Evolutionary conservation across 73 alveolate genomes (phyloP).

Genomic region (Paraurostyla sp.): DNA sequence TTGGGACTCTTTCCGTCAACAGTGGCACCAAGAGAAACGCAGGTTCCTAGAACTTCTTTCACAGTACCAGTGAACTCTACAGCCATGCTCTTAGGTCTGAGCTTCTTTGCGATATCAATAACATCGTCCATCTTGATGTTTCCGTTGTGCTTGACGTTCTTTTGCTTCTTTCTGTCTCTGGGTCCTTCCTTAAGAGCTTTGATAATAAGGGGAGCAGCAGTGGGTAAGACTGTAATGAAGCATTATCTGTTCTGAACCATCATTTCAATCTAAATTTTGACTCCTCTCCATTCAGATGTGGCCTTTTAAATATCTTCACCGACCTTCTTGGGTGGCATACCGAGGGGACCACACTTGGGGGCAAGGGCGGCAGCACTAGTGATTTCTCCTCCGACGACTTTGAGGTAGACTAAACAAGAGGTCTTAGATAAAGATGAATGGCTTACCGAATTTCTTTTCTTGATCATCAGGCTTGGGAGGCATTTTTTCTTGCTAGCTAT

Average conservation of each 20-base stretch:
- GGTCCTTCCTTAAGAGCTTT: constrained; percentile 87
- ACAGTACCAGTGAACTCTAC: constrained; percentile 70
- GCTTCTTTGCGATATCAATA: constrained; percentile 75
- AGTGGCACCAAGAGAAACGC: constrained; percentile 75
- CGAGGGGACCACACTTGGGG: constrained; percentile 92
- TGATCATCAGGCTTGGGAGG: constrained; percentile 65
- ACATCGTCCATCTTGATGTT: constrained; percentile 73
- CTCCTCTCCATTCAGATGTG: constrained; percentile 78
- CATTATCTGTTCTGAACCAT: constrained; percentile 81
- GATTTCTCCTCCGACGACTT: constrained; percentile 80
- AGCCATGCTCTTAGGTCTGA: constrained; percentile 72
- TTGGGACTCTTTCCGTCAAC: constrained; percentile 75
- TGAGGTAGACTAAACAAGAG: constrained; percentile 63
- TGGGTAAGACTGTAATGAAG: constrained; percentile 82
- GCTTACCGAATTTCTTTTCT: constrained; percentile 58
- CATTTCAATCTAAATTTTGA: constrained; percentile 84
- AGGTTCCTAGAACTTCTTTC: constrained; percentile 77
- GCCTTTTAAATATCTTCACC: constrained; percentile 81
- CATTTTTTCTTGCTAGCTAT: constrained; percentile 61
- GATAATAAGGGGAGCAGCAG: constrained; percentile 88
- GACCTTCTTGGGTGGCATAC: constrained; percentile 89
- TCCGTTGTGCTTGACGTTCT: constrained; percentile 75
- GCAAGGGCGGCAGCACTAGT: constrained; percentile 90
- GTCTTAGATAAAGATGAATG: background rate
- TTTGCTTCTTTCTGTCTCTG: constrained; percentile 76